phyloP scores from a whole-genome alignment of 371 early-diverging fungal genomes.

The Haplosporangium sp. region DNA sequence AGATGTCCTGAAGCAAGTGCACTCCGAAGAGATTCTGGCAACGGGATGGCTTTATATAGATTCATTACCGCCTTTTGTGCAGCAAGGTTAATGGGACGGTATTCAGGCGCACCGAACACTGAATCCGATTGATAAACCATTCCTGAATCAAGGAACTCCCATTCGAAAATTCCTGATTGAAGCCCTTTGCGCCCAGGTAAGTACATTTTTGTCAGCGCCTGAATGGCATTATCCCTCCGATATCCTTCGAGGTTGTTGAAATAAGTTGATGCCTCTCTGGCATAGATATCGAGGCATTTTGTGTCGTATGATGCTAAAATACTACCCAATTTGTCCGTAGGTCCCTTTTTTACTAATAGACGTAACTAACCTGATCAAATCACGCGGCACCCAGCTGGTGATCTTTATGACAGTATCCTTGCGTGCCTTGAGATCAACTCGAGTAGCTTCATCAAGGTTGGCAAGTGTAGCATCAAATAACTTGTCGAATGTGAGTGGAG shows the following conservation, averaged over 20 bases:
- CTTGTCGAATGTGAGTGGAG: background rate
- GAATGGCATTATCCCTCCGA: background rate
- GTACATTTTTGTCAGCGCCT: background rate
- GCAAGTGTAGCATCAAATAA: background rate
- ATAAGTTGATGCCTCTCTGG: background rate
- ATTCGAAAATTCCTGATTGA: background rate
- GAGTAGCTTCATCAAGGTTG: background rate
- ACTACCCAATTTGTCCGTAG: background rate
- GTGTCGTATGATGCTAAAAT: no score
- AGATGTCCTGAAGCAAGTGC: background rate
- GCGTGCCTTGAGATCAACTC: no score
- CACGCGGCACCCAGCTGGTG: background rate
- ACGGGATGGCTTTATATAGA: background rate
- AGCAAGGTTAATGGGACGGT: background rate
- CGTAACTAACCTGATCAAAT: no score
- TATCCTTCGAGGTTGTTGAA: background rate
- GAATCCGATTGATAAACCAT: slow-evolving; percentile 5
- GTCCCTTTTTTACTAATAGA: background rate
- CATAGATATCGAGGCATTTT: background rate
- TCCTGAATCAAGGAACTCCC: slow-evolving; percentile 1
- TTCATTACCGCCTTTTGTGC: background rate
- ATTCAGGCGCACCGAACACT: no score
- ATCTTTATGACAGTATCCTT: no score
- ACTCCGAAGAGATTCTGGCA: background rate
- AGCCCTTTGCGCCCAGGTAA: background rate